Percentiles rank a stretch among this genome's conserved stretches.
These are phyloP conservation scores for Aspergillus melleus DNA, from an alignment of 2,329 filamentous ascomycete species.

Conservation along the genomic window DNA sequence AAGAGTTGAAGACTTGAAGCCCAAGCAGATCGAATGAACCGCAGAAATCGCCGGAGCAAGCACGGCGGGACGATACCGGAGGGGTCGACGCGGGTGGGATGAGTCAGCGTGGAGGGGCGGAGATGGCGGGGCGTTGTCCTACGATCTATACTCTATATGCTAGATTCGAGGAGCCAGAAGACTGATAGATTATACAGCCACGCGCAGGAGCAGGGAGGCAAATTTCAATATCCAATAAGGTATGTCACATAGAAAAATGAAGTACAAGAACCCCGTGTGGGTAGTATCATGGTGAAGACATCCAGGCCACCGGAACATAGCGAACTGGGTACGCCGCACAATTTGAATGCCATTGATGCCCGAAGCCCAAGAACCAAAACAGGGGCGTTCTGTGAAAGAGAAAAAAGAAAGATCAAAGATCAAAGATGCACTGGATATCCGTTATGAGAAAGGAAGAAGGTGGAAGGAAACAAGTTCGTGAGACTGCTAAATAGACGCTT, in stretches of 20 bases:
- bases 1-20: neutral
- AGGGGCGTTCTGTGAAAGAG: conserved; percentile 2
- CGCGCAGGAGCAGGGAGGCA: neutral
- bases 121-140: conserved; percentile 4
- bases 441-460: conserved; percentile 15
- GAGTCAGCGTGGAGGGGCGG: conserved; percentile 13
- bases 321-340: neutral
- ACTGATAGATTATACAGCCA: neutral
- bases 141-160: neutral
- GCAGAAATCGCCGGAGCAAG: neutral
- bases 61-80: neutral
- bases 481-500: conserved; percentile 30
- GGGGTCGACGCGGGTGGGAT: conserved; percentile 6
- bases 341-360: neutral
- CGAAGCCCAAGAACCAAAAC: conserved; percentile 13
- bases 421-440: conserved; percentile 32
- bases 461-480: conserved; percentile 22
- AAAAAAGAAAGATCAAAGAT: conserved; percentile 19
- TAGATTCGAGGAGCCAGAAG: neutral
- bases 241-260: conserved; percentile 7
- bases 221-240: conserved; percentile 2
- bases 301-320: neutral
- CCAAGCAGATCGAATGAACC: neutral
- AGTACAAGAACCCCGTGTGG: conserved; percentile 3
- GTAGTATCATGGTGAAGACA: neutral